Conservation (phyloP, 306 rosid species). For the Pyrus bretschneideri region DNA sequence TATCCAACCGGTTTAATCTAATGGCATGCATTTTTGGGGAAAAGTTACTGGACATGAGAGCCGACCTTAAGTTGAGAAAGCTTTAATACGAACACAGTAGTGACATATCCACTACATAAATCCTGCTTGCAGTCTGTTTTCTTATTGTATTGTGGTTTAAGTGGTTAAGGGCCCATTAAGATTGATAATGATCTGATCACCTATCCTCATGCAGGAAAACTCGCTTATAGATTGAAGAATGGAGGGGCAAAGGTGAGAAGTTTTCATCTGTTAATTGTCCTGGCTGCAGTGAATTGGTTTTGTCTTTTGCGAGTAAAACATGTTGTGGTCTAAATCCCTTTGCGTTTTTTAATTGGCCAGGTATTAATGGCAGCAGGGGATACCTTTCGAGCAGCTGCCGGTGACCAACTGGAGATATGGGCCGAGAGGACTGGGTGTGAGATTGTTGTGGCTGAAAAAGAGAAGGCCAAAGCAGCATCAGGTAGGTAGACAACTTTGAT, state of each 20-base stretch:
- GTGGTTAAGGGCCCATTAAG: background rate
- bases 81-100: background rate
- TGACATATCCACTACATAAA: background rate
- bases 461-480: conserved; percentile 77
- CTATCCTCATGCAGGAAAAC: conserved; percentile 64
- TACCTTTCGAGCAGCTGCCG: conserved; percentile 98
- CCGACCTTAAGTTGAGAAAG: background rate
- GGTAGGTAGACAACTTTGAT: conserved; percentile 55
- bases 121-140: background rate
- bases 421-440: conserved; percentile 95
- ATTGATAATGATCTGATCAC: conserved; percentile 22
- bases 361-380: conserved; percentile 97
- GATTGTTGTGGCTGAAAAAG: conserved; percentile 75
- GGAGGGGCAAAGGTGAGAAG: conserved; percentile 83
- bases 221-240: conserved; percentile 83
- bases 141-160: background rate
- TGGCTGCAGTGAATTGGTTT: background rate
- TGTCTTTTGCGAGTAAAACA: background rate
- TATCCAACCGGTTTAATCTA: background rate
- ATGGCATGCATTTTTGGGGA: background rate
- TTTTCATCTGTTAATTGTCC: conserved; percentile 16
- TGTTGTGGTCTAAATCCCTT: conserved; percentile 9
- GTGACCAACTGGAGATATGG: conserved; percentile 98
- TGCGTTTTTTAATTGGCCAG: conserved; percentile 33
- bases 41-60: background rate